A percentile compares a stretch with the other conserved stretches of the same genome.
Conservation (phyloP, 2,329 filamentous ascomycete species). For the Cercospora sojina region DNA sequence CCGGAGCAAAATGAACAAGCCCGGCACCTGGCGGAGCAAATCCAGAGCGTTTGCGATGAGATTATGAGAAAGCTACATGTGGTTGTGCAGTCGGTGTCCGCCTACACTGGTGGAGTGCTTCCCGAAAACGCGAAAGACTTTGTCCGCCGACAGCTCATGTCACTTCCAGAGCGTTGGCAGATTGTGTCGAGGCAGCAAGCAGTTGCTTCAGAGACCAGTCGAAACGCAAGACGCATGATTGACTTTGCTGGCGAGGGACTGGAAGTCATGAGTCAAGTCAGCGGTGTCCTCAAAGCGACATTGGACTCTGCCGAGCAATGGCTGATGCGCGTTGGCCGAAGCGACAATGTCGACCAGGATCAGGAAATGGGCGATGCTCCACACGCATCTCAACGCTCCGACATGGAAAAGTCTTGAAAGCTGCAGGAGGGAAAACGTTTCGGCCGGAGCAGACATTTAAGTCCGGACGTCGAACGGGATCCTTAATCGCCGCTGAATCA, state of each 20-base stretch:
- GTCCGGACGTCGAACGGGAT: background rate
- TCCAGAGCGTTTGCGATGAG: slow-evolving; percentile 60
- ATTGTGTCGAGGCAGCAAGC: slow-evolving; percentile 56
- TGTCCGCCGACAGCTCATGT: slow-evolving; percentile 79
- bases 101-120: slow-evolving; percentile 85
- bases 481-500: background rate
- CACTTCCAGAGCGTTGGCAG: slow-evolving; percentile 78
- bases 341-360: slow-evolving; percentile 19
- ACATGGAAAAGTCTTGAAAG: slow-evolving; percentile 21
- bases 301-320: slow-evolving; percentile 88
- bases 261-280: slow-evolving; percentile 93
- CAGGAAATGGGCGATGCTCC: slow-evolving; percentile 21
- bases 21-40: slow-evolving; percentile 69
- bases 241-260: slow-evolving; percentile 86
- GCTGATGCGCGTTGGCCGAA: slow-evolving; percentile 60
- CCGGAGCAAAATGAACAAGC: slow-evolving; percentile 42
- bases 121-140: slow-evolving; percentile 83
- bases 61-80: slow-evolving; percentile 63
- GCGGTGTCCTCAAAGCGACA: slow-evolving; percentile 81
- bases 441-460: slow-evolving; percentile 1
- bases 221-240: slow-evolving; percentile 71
- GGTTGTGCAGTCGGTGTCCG: slow-evolving; percentile 80
- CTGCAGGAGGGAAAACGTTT: background rate
- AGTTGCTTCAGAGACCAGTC: slow-evolving; percentile 48
- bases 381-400: slow-evolving; percentile 11